Evolutionary conservation across 2,329 filamentous ascomycete genomes (phyloP).

Genomic region (Nothophaeocryptopus gaeumannii): DNA sequence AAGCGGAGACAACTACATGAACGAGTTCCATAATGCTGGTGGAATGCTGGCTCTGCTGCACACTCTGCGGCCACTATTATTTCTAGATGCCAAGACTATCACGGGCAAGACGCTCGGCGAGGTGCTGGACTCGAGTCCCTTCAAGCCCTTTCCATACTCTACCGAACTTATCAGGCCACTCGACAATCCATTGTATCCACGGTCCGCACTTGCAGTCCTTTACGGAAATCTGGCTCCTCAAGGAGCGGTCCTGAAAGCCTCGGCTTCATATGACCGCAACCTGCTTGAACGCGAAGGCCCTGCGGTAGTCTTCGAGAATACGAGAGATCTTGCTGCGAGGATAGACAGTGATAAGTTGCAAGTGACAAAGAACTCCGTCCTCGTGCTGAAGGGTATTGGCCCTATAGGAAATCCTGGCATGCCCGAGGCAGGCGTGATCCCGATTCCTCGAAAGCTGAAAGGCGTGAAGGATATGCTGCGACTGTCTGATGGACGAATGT

Average conservation of each 20-base stretch:
- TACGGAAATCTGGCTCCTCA: constrained; percentile 49
- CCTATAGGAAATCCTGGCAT: constrained; percentile 53
- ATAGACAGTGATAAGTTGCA: constrained; percentile 47
- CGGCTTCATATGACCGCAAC: constrained; percentile 48
- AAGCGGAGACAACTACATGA: constrained; percentile 55
- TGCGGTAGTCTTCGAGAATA: constrained; percentile 50
- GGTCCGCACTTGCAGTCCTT: constrained; percentile 47
- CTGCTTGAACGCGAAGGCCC: constrained; percentile 46
- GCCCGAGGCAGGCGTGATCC: constrained; percentile 53
- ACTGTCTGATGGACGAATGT: constrained; percentile 55
- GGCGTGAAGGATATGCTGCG: constrained; percentile 55
- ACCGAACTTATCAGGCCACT: constrained; percentile 45
- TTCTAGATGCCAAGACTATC: constrained; percentile 47
- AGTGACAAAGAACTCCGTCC: constrained; percentile 46
- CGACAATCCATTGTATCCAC: constrained; percentile 44
- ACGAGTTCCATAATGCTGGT: constrained; percentile 54
- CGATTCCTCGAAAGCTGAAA: constrained; percentile 50
- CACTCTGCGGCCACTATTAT: constrained; percentile 45
- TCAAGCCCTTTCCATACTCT: constrained; percentile 43
- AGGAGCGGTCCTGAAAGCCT: constrained; percentile 52
- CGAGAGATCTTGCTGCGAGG: constrained; percentile 44
- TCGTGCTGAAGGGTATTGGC: constrained; percentile 51
- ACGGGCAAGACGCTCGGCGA: constrained; percentile 49
- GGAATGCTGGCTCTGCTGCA: constrained; percentile 51
- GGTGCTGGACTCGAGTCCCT: constrained; percentile 43